Evolutionary conservation across 805 yeast genomes (phyloP), one percentile per base, ranked within the genome.

Genomic region (Barnettozyma pratensis): DNA sequence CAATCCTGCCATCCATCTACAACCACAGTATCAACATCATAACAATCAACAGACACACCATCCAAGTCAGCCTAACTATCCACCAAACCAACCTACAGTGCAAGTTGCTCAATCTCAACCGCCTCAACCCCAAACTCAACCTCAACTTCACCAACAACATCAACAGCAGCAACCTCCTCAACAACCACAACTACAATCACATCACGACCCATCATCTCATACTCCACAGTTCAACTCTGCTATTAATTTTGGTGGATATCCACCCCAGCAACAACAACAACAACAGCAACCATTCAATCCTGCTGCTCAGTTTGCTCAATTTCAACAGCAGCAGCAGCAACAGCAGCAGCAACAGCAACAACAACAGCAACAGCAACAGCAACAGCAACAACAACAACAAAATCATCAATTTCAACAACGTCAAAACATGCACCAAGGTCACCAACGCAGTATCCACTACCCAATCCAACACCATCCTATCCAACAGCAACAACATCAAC

Each of bases 1-100:
- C 59, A 57, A 49, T 52, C 61, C 58, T 9, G 45, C 42, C 8
- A 39, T 40, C 27, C 54, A 43, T 55, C 49, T 46, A 32, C 50
- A 46, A 37, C 54, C 51, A 14, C 56, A 49, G 27, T 51, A 49
- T 30, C 54, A 45, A 41, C 53, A 51, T 29, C 35, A 37, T 29
- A 19, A 19, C 19, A 19, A 12, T 41, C 38, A 11, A 10, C 45
- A 41, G 28, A 4, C 26, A 12, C 37, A 10, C 14, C 37, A 25
- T n/a, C 31, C 12, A 8, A 29, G 5, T 28, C 44, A 27, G 8
- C 45, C 34, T 6, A 19, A 19, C 19, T 19, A 19, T 19, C 19
- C 19, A 19, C 19, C 19, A 19, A 19, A 19, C 19, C 19, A 19
- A 2, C 19, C 19, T 19, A 19, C 19, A 3, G 3, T 19, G 19